phyloP scores from a whole-genome alignment of 768 basidiomycete genomes.

The Auricularia sp. region DNA sequence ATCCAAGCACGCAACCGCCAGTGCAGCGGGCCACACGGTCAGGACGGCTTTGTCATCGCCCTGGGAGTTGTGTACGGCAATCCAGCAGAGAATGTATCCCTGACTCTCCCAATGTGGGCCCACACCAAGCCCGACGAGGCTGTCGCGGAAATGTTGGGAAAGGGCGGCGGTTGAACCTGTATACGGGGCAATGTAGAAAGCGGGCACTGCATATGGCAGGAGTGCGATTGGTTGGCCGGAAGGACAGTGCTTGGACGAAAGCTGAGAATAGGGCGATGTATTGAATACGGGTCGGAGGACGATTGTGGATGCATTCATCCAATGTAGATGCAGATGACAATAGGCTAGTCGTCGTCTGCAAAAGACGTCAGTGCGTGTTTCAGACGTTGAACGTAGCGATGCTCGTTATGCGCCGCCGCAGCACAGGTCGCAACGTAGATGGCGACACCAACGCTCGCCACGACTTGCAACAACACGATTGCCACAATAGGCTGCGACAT shows the following conservation, averaged over 20 bases:
- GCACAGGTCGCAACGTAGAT: no score
- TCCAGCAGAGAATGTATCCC: slow-evolving; percentile 57
- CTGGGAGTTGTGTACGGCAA: slow-evolving; percentile 64
- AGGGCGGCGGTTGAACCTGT: slow-evolving; percentile 54
- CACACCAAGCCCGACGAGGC: slow-evolving; percentile 49
- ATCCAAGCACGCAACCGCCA: slow-evolving; percentile 39
- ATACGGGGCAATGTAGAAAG: slow-evolving; percentile 64
- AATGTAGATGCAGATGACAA: background rate
- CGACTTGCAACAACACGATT: no score
- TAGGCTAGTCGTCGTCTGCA: background rate
- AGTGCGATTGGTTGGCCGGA: slow-evolving; percentile 60
- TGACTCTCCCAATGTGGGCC: slow-evolving; percentile 8
- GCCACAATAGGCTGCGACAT: no score
- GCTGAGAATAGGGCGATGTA: slow-evolving; percentile 24
- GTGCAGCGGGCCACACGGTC: slow-evolving; percentile 59
- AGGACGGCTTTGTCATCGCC: slow-evolving; percentile 71
- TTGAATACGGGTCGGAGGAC: slow-evolving; percentile 9
- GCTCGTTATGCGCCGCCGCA: no score
- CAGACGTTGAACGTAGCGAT: no score
- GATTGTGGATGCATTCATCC: background rate
- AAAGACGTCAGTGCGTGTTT: background rate
- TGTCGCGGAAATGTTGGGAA: slow-evolving; percentile 50
- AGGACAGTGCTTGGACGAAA: slow-evolving; percentile 17
- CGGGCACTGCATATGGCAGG: slow-evolving; percentile 61
- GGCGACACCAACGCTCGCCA: no score